Evolutionary conservation across 352 stramenopile species (phyloP).

Genomic region (Phytophthora lateralis): DNA sequence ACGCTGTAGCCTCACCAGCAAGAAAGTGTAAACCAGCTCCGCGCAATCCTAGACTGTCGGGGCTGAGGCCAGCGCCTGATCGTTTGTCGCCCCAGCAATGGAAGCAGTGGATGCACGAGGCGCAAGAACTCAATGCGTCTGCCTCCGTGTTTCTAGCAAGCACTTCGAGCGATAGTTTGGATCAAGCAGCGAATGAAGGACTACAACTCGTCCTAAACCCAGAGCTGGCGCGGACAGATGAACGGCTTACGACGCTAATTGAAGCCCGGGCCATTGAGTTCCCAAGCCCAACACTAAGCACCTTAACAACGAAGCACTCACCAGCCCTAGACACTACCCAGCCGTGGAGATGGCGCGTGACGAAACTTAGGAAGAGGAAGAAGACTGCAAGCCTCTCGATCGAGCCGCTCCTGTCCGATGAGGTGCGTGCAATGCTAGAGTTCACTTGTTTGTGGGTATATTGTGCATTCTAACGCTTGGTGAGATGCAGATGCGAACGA

Average conservation of each 20-base stretch:
- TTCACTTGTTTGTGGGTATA: background rate
- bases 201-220: slow-evolving; percentile 23
- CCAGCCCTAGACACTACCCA: background rate
- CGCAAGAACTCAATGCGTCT: slow-evolving; percentile 14
- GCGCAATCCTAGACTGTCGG: slow-evolving; percentile 3
- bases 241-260: slow-evolving; percentile 7
- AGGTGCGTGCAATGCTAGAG: slow-evolving; percentile 9
- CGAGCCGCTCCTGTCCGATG: slow-evolving; percentile 33
- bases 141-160: slow-evolving; percentile 18
- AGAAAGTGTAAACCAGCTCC: slow-evolving; percentile 6
- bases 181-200: slow-evolving; percentile 5
- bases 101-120: slow-evolving; percentile 34
- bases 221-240: background rate
- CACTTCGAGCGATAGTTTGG: slow-evolving; percentile 12
- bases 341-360: slow-evolving; percentile 15
- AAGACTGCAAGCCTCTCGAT: slow-evolving; percentile 7
- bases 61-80: slow-evolving; percentile 2
- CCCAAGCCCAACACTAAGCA: background rate
- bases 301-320: background rate
- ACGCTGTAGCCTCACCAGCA: background rate
- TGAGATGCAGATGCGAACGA: slow-evolving; percentile 41
- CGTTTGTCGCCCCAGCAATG: slow-evolving; percentile 16
- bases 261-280: background rate
- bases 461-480: background rate
- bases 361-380: slow-evolving; percentile 5